Evolutionary conservation across 192 early-diverging fungal species (phyloP), one percentile per base, ranked within the genome.

Genomic region (Coemansia sp.): DNA sequence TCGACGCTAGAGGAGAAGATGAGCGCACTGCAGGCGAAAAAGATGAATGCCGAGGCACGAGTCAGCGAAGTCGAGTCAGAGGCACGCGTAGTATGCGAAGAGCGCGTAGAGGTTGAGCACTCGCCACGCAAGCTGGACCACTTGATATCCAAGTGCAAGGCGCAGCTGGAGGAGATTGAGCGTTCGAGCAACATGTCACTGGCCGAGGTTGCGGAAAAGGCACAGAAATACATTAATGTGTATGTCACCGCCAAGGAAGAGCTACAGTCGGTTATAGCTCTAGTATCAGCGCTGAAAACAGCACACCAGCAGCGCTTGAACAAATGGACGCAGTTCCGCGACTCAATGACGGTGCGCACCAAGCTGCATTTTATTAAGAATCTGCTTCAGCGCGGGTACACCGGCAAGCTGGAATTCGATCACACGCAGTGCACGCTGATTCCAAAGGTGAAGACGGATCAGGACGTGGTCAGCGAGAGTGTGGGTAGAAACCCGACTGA

Each of bases 351-450:
- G 3, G 50, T 89, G 17, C 82, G 89, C 56, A 89, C 94, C 14
- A 88, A 84, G 57, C 63, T 81, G 61, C 77, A 89, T 57, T 99
- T 99, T 71, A 62, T 71, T 17, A 82, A 84, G 38, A 82, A 92
- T 51, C 83, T 99, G 60, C 60, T 80, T 9, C 85, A 88, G 64
- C 88, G 97, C 28, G 94, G 93, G 5, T 98, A 92, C 74, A 80
- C 82, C 10, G 96, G 94, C 9, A 82, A 81, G 57, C 77, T 99
- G 15, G 71, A 83, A 23, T 86, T 99, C 60, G 83, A 95, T 49
- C 91, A 96, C 66, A 31, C 72, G 2, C 68, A 81, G 37, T 69
- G 84, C 46, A 83, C 78, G 40, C 80, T 97, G 12, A 65, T 73
- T 11, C 82, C 94, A 12, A 71, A 83, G 58, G 90, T 93, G 65